Percentiles rank a stretch among this genome's conserved stretches.
phyloP scores from a whole-genome alignment of 2,329 filamentous ascomycete genomes.

The Fusarium irregulare region DNA sequence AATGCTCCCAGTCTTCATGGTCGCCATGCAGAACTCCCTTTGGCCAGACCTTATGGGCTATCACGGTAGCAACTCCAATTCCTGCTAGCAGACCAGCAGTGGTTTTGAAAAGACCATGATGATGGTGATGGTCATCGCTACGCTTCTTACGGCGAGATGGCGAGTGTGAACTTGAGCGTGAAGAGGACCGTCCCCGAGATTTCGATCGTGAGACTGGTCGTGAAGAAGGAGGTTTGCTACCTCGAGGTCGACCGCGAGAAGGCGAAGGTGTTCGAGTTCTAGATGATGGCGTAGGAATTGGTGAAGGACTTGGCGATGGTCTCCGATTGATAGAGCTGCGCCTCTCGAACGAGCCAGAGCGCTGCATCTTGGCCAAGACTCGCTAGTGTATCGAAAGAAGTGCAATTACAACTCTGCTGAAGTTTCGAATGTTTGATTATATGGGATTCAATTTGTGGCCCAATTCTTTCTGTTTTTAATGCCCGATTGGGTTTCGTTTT shows the following conservation, averaged over 20 bases:
- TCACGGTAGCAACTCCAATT: constrained; percentile 51
- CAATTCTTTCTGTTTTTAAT: background rate
- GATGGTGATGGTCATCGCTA: constrained; percentile 30
- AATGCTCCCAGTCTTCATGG: constrained; percentile 48
- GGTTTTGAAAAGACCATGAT: constrained; percentile 47
- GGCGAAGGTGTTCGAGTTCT: constrained; percentile 30
- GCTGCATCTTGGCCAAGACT: constrained; percentile 35
- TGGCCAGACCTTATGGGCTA: constrained; percentile 53
- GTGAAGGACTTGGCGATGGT: constrained; percentile 19
- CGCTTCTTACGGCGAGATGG: constrained; percentile 28
- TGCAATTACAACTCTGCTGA: background rate
- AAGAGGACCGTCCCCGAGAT: constrained; percentile 27
- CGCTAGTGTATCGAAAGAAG: constrained; percentile 1
- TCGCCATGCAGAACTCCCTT: constrained; percentile 47
- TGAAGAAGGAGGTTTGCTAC: constrained; percentile 3
- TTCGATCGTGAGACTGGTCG: constrained; percentile 24
- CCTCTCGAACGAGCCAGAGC: constrained; percentile 37
- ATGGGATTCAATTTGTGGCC: constrained; percentile 8
- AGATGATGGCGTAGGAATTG: constrained; percentile 19
- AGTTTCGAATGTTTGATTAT: constrained; percentile 8
- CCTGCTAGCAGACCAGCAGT: constrained; percentile 50
- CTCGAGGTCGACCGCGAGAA: constrained; percentile 28
- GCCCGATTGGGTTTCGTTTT: constrained; percentile 17
- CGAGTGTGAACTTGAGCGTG: constrained; percentile 41
- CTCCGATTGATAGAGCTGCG: constrained; percentile 32